These are phyloP conservation scores for Gnaphalium uliginosum DNA, from an alignment of 129 eudicot genomes.

Conservation along the genomic window DNA sequence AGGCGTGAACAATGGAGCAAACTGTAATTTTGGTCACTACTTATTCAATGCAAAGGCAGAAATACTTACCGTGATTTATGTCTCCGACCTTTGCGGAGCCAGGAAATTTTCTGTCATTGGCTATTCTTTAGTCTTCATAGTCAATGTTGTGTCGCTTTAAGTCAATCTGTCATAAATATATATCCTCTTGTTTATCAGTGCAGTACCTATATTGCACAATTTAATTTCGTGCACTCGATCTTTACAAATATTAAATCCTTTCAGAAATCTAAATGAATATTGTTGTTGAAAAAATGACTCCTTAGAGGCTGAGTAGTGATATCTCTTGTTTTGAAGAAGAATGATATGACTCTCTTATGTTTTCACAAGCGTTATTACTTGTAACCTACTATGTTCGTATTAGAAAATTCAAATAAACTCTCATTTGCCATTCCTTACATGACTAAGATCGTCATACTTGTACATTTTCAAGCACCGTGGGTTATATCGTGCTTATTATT, in stretches of 20 bases:
- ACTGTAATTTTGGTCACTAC: neutral
- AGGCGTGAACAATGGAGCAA: neutral
- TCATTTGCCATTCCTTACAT: slow-evolving; percentile 1
- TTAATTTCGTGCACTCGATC: neutral
- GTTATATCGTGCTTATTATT: neutral
- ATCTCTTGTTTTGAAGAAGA: too few relatives aligned
- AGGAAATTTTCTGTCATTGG: neutral
- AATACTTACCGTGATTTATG: neutral
- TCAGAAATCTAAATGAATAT: too few relatives aligned
- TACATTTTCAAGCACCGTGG: neutral
- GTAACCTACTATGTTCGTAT: too few relatives aligned
- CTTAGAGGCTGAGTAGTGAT: too few relatives aligned
- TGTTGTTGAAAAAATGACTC: neutral
- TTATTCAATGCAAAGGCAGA: neutral
- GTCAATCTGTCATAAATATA: neutral
- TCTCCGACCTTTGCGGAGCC: neutral
- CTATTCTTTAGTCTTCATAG: neutral
- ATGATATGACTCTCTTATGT: neutral
- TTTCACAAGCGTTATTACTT: too few relatives aligned
- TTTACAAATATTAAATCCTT: neutral
- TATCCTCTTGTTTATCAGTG: neutral
- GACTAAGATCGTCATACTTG: neutral
- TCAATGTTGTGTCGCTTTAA: neutral
- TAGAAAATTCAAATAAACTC: neutral
- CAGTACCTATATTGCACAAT: neutral